These are phyloP conservation scores for Penicillium angulare DNA, from an alignment of 495 filamentous ascomycete genomes.

Conservation along the genomic window DNA sequence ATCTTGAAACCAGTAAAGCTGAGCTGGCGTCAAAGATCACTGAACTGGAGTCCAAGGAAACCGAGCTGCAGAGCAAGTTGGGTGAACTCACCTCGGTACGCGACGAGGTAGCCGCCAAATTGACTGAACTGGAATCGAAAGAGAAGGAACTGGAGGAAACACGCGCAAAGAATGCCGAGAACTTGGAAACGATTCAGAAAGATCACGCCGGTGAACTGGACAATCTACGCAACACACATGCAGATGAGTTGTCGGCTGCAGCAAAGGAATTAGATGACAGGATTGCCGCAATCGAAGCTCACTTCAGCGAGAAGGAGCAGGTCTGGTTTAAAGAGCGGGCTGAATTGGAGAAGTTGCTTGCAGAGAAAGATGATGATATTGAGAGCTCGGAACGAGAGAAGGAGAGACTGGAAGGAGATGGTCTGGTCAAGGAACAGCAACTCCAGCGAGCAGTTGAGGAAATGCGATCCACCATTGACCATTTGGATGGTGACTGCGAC, in stretches of 20 bases:
- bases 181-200: constrained; percentile 17
- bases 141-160: constrained; percentile 31
- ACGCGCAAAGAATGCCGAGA: constrained; percentile 16
- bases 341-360: constrained; percentile 34
- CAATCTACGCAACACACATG: constrained; percentile 17
- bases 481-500: constrained; percentile 54
- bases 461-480: constrained; percentile 51
- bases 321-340: constrained; percentile 35
- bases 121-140: constrained; percentile 17
- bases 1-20: constrained; percentile 32
- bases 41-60: constrained; percentile 21
- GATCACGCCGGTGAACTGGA: constrained; percentile 33
- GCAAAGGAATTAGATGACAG: constrained; percentile 35
- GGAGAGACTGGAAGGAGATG: constrained; percentile 45
- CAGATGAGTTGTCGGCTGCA: constrained; percentile 27
- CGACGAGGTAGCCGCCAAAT: constrained; percentile 22
- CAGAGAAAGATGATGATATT: constrained; percentile 39
- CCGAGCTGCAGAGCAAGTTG: constrained; percentile 23
- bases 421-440: constrained; percentile 49
- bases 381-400: constrained; percentile 45
- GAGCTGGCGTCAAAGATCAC: constrained; percentile 36
- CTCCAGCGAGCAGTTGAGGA: constrained; percentile 47
- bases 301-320: constrained; percentile 35
- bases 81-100: constrained; percentile 34
- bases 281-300: constrained; percentile 37